Evolutionary conservation across 805 yeast species (phyloP).

Genomic region (Sugiyamaella mastotermitis): DNA sequence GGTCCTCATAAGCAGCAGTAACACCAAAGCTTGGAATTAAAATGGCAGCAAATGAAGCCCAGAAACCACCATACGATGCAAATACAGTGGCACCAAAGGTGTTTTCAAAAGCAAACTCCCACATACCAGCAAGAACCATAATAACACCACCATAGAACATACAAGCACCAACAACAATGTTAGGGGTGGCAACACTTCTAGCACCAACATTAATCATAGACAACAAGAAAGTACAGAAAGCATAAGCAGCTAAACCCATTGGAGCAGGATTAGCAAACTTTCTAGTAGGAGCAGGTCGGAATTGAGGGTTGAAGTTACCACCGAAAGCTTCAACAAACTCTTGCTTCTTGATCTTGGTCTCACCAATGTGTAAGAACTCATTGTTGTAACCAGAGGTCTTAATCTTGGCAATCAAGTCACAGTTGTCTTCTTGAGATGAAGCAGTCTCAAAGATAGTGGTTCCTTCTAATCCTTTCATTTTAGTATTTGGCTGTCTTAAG

Average conservation of each 20-base stretch:
- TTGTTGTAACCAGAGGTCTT: conserved; percentile 43
- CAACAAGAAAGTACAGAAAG: conserved; percentile 55
- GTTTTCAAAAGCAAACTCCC: conserved; percentile 60
- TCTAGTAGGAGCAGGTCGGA: conserved; percentile 47
- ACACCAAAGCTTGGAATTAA: conserved; percentile 57
- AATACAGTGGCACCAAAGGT: conserved; percentile 64
- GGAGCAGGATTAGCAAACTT: conserved; percentile 61
- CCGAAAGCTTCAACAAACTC: conserved; percentile 41
- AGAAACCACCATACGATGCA: conserved; percentile 61
- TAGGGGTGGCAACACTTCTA: conserved; percentile 46
- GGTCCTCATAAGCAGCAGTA: conserved; percentile 42
- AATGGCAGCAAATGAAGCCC: conserved; percentile 61
- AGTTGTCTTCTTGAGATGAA: too few species aligned
- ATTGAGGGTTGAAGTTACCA: conserved; percentile 74
- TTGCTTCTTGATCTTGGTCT: conserved; percentile 53
- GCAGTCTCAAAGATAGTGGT: too few species aligned
- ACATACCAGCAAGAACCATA: conserved; percentile 58
- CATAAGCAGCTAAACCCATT: conserved; percentile 55
- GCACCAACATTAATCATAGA: conserved; percentile 52
- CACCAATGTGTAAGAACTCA: conserved; percentile 60
- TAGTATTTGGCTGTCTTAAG: too few species aligned
- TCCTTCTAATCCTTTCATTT: too few species aligned
- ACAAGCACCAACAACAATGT: conserved; percentile 51
- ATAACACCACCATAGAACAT: conserved; percentile 58
- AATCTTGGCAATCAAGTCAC: conserved; percentile 23